Evolutionary conservation across 495 filamentous ascomycete species (phyloP), one percentile per base, ranked within the genome.

Genomic region (Penicillium diatomitis): DNA sequence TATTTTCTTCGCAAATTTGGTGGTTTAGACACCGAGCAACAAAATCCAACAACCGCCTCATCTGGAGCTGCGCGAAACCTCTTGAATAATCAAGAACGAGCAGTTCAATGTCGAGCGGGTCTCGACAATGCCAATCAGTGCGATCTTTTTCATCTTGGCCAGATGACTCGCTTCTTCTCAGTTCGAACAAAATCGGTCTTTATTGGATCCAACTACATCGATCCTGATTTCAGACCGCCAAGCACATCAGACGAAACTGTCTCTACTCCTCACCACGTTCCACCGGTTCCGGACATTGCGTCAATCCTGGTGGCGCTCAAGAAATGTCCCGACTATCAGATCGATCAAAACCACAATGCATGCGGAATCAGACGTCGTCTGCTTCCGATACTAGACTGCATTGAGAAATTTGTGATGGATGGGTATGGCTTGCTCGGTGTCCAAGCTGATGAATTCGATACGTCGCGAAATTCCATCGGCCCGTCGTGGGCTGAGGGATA

Each of bases 121-220:
- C 88, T 91, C 58, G 85, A 83, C 49, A 83, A 83, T 34, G 85
- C 80, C 36, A 68, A 75, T 10, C 78, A 84, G 51, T 95, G 89
- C 62, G 89, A 95, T 64, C 80, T 83, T 4, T 95, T 87, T 62
- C 87, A 95, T 56, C 74, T 94, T 0, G 89, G 89, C 10, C 86
- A 94, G 66, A 88, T 89, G 74, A 66, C 87, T 51, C 84, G 86
- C 36, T 95, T 94, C 62, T 82, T 95, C 29, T 59, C 74, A 4
- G 71, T 71, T 40, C 64, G 69, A 28, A 61, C 69, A 27, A 75
- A 65, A 36, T 71, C 69, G 0, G 65, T 71, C n/a, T 74, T 74
- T 46, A 44, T 81, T 60, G 63, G 71, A 54, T 63, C 75, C 70
- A 54, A 64, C 66, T 12, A 77, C 55, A 62, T 74, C 68, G 49